phyloP scores from a whole-genome alignment of 176 grass and related monocot genomes.

The Carex scoparia region DNA sequence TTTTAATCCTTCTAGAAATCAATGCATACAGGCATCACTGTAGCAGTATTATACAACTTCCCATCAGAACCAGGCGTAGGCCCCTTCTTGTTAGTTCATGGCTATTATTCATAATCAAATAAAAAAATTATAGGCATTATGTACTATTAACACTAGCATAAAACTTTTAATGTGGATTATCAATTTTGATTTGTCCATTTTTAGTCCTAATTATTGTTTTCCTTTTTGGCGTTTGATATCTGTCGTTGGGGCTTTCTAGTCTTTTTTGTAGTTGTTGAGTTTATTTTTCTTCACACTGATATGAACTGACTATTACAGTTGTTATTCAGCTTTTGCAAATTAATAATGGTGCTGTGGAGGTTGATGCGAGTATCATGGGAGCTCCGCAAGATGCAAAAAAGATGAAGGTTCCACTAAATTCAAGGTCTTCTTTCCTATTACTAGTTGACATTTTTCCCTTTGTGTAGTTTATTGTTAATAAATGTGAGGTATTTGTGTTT shows the following conservation, averaged over 20 bases:
- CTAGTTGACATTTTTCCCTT: neutral
- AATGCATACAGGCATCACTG: neutral
- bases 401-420: slow-evolving; percentile 92
- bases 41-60: neutral
- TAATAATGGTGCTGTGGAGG: slow-evolving; percentile 83
- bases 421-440: slow-evolving; percentile 42
- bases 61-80: neutral
- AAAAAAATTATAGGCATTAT: neutral
- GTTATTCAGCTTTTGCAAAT: slow-evolving; percentile 76
- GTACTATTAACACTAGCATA: neutral
- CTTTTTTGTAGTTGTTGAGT: neutral
- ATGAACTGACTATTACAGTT: slow-evolving; percentile 11
- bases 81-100: neutral
- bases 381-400: slow-evolving; percentile 74
- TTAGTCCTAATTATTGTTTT: too few relatives aligned
- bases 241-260: neutral
- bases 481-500: neutral
- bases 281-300: neutral
- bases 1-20: neutral
- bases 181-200: too few relatives aligned
- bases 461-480: slow-evolving; percentile 16
- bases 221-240: neutral
- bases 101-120: slow-evolving; percentile 4
- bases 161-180: neutral
- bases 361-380: slow-evolving; percentile 80